Base-by-base conservation (phyloP, 2,329 filamentous ascomycete species). In the Ceratocystis papillata region DNA sequence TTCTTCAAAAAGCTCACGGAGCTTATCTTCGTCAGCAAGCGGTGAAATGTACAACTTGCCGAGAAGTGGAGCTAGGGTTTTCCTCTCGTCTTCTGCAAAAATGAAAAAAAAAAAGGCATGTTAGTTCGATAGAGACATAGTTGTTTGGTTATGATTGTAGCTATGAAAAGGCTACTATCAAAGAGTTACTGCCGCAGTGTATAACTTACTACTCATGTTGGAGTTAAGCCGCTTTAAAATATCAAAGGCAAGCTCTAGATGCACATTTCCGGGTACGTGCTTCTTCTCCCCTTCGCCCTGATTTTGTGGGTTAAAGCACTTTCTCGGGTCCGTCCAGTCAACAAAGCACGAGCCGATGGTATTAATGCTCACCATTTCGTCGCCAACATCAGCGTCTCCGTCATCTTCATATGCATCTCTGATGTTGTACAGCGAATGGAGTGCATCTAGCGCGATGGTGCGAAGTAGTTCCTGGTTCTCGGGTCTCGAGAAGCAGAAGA, bases 311-410 rank as follows among this genome's bases (percentile, higher is more conserved):
- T 74, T 81, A 76, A 77, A 88, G 77, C 78, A 89, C 74, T 95
- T 92, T 62, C 93, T 81, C 46, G 92, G 91, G 74, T 97, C 93
- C 0, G 93, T 97, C 94, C 93, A 97, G 74, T 97, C 93, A 0
- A 92, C 84, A 6, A 97, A 78, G 72, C 91, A 93, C 2, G 89
- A 85, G 0, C 89, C 90, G 67, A 96, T 89, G 2, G 86, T 83
- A 55, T 84, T 82, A 69, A 95, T 82, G 70, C 87, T 85, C 7
- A 93, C 88, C 85, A 95, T 91, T 69, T 85, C 87, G 67, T 88
- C 87, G 46, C 83, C 83, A 10, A 88, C 84, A 63, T 90, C 88
- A 20, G 86, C 85, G 62, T 89, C 87, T 41, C 89, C 87, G 46
- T 87, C 88, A 55, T 89, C 90, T 68, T 90, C 87, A 22, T 87